Evolutionary conservation across 139 green algal species (phyloP).

Genomic region (Chara braunii): DNA sequence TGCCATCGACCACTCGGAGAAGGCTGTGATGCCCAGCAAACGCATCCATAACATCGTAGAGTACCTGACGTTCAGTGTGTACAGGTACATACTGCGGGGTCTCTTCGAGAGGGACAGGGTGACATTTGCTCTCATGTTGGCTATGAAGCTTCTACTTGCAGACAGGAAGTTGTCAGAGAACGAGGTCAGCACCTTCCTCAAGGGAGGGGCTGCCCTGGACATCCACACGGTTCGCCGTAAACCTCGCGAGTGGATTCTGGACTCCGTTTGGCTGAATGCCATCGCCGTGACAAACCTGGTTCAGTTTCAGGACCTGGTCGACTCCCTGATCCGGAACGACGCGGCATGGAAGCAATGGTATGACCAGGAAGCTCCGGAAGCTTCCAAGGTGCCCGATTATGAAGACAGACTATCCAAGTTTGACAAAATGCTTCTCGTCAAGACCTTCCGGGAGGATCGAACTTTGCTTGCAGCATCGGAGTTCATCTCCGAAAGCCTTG

Average conservation of each 20-base stretch:
- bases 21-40: slow-evolving; percentile 79
- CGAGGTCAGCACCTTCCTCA: slow-evolving; percentile 80
- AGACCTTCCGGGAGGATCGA: slow-evolving; percentile 82
- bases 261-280: slow-evolving; percentile 77
- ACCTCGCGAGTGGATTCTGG: slow-evolving; percentile 86
- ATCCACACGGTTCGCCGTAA: slow-evolving; percentile 72
- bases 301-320: slow-evolving; percentile 59
- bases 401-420: slow-evolving; percentile 76
- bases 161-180: slow-evolving; percentile 48
- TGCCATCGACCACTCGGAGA: slow-evolving; percentile 74
- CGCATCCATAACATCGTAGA: slow-evolving; percentile 88
- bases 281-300: slow-evolving; percentile 64
- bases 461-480: slow-evolving; percentile 74
- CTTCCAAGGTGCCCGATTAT: slow-evolving; percentile 80
- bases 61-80: slow-evolving; percentile 84
- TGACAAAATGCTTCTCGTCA: slow-evolving; percentile 82
- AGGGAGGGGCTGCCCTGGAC: slow-evolving; percentile 75
- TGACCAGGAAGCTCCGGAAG: slow-evolving; percentile 82
- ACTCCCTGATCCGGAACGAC: slow-evolving; percentile 73
- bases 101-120: slow-evolving; percentile 95
- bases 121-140: slow-evolving; percentile 87
- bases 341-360: slow-evolving; percentile 81
- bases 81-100: slow-evolving; percentile 84
- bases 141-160: slow-evolving; percentile 68
- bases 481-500: slow-evolving; percentile 74